Evolutionary conservation across 371 early-diverging fungal genomes (phyloP).

Genomic region (Syncephalis fuscata): DNA sequence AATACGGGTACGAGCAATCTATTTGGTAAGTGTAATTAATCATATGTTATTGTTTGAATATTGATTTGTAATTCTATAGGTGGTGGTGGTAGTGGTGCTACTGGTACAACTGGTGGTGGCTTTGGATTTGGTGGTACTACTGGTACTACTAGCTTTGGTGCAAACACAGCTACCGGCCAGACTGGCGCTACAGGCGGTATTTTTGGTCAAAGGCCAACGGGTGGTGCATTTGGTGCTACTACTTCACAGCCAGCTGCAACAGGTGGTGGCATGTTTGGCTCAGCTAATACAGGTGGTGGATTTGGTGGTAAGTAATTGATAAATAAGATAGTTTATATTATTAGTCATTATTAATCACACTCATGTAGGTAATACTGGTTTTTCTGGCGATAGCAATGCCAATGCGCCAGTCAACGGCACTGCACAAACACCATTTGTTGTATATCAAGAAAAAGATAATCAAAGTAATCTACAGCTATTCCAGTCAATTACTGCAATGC

Average conservation of each 20-base stretch:
- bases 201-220: background rate
- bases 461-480: slow-evolving; percentile 40
- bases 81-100: background rate
- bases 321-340: no score
- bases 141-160: slow-evolving; percentile 17
- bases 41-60: no score
- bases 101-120: slow-evolving; percentile 24
- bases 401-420: slow-evolving; percentile 35
- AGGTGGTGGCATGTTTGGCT: background rate
- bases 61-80: no score
- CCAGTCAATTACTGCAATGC: slow-evolving; percentile 80
- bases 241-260: slow-evolving; percentile 7
- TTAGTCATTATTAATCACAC: no score
- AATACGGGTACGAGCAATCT: no score
- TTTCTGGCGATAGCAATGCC: slow-evolving; percentile 22
- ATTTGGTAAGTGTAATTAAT: no score
- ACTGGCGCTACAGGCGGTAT: slow-evolving; percentile 15
- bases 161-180: slow-evolving; percentile 13
- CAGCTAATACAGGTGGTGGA: slow-evolving; percentile 1
- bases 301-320: slow-evolving; percentile 16
- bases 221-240: slow-evolving; percentile 20
- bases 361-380: slow-evolving; percentile 30
- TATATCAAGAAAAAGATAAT: slow-evolving; percentile 47
- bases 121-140: slow-evolving; percentile 22
- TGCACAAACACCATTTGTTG: slow-evolving; percentile 49